Percentiles rank a stretch among this genome's conserved stretches.
Conservation (phyloP, 371 early-diverging fungal genomes). For the Rhizopus delemar region DNA sequence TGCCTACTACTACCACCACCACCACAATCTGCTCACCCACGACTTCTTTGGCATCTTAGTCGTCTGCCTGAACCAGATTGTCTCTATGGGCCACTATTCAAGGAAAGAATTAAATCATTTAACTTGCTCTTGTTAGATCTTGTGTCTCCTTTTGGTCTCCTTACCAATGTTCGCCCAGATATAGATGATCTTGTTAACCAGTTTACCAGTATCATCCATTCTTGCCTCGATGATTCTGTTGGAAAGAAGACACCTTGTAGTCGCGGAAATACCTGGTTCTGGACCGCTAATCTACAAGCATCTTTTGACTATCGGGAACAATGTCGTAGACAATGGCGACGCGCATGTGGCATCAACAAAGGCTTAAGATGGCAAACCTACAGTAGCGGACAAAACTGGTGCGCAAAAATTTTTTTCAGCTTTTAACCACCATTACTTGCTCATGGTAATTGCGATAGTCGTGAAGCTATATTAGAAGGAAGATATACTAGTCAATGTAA, state of each 20-base stretch:
- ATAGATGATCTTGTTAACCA: too few species aligned
- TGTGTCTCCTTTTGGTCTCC: not conserved
- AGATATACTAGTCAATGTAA: too few species aligned
- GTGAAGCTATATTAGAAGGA: too few species aligned
- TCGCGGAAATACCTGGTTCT: slow-evolving; percentile 7
- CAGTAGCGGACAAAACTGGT: too few species aligned
- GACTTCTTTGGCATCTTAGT: slow-evolving; percentile 7
- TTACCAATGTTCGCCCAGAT: slow-evolving; percentile 1
- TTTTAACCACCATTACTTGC: too few species aligned
- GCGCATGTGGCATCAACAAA: not conserved
- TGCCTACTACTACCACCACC: not conserved
- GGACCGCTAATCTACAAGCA: not conserved
- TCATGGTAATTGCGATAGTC: too few species aligned
- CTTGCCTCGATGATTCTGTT: slow-evolving; percentile 13
- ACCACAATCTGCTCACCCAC: slow-evolving; percentile 1
- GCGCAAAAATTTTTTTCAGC: too few species aligned
- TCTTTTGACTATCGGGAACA: not conserved
- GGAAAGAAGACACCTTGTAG: not conserved
- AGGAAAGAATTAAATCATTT: not conserved
- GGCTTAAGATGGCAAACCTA: not conserved
- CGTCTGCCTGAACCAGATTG: slow-evolving; percentile 6
- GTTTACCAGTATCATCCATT: too few species aligned
- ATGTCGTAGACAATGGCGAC: not conserved
- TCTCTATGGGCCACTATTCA: not conserved
- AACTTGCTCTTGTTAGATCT: not conserved